phyloP scores from a whole-genome alignment of 768 basidiomycete species.

The Kwoniella bestiolae region DNA sequence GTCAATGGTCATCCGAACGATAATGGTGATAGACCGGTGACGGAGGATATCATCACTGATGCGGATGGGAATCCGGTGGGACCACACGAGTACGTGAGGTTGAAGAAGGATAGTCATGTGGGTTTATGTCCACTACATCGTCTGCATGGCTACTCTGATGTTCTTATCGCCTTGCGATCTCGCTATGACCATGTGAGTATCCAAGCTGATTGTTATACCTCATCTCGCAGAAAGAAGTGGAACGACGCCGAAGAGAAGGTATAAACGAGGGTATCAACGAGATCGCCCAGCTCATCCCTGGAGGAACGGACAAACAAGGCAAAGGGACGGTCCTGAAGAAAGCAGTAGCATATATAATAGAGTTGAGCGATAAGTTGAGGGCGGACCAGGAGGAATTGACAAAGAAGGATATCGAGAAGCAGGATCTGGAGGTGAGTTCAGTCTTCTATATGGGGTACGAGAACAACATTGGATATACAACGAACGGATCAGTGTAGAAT shows the following conservation, averaged over 20 bases:
- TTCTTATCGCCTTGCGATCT: no score
- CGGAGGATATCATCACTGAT: slow-evolving; percentile 17
- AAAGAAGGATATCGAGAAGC: slow-evolving; percentile 30
- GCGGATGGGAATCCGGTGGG: slow-evolving; percentile 23
- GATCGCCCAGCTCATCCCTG: slow-evolving; percentile 84
- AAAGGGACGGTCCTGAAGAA: slow-evolving; percentile 87
- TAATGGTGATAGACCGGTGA: background rate
- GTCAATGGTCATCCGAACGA: background rate
- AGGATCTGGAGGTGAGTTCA: slow-evolving; percentile 34
- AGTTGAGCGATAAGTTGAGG: slow-evolving; percentile 88
- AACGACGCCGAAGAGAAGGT: slow-evolving; percentile 88
- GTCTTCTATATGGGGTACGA: no score
- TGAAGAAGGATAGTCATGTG: slow-evolving; percentile 57
- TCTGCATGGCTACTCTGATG: no score
- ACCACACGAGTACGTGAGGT: slow-evolving; percentile 32
- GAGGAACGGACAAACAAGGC: slow-evolving; percentile 69
- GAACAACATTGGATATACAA: no score
- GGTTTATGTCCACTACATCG: no score
- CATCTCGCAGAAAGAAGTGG: slow-evolving; percentile 89
- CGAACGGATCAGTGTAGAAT: no score
- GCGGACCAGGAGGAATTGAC: slow-evolving; percentile 58
- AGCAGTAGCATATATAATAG: slow-evolving; percentile 88
- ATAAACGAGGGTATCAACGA: slow-evolving; percentile 97
- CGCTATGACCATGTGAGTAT: no score
- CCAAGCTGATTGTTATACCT: background rate